Evolutionary conservation across 2,329 filamentous ascomycete species (phyloP).

Genomic region (Chaetomium sp.): DNA sequence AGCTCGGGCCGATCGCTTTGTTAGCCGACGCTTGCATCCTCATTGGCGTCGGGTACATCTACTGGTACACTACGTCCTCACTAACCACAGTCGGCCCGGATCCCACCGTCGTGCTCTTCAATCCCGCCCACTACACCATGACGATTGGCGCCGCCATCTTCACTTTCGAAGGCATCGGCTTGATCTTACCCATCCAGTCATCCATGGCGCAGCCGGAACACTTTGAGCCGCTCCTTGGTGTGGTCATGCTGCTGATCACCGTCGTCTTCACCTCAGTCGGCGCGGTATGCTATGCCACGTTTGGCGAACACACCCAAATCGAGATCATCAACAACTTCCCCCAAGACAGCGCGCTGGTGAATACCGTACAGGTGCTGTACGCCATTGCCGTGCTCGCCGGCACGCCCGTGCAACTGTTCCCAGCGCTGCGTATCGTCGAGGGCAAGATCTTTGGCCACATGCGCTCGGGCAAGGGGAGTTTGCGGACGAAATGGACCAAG

Average conservation of each 20-base stretch:
- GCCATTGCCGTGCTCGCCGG: constrained; percentile 67
- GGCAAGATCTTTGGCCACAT: constrained; percentile 56
- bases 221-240: constrained; percentile 58
- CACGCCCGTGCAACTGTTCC: constrained; percentile 69
- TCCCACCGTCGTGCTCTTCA: constrained; percentile 60
- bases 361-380: constrained; percentile 69
- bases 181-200: constrained; percentile 70
- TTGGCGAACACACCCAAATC: constrained; percentile 61
- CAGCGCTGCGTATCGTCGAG: constrained; percentile 65
- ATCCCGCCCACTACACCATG: constrained; percentile 60
- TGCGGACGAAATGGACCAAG: constrained; percentile 68
- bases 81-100: constrained; percentile 52
- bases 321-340: constrained; percentile 74
- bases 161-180: constrained; percentile 71
- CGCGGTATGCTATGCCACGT: constrained; percentile 67
- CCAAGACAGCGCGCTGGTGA: constrained; percentile 64
- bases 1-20: constrained; percentile 62
- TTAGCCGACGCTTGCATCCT: constrained; percentile 67
- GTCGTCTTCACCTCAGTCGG: constrained; percentile 66
- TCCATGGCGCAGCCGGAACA: constrained; percentile 65
- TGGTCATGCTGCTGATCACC: constrained; percentile 69
- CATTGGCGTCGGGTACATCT: constrained; percentile 65
- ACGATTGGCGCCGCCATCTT: constrained; percentile 70
- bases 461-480: constrained; percentile 59
- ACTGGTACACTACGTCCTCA: constrained; percentile 58